A percentile compares a stretch with the other conserved stretches of the same genome.
phyloP scores from a whole-genome alignment of 2,329 filamentous ascomycete species.

The Scleromitrula shiraiana region DNA sequence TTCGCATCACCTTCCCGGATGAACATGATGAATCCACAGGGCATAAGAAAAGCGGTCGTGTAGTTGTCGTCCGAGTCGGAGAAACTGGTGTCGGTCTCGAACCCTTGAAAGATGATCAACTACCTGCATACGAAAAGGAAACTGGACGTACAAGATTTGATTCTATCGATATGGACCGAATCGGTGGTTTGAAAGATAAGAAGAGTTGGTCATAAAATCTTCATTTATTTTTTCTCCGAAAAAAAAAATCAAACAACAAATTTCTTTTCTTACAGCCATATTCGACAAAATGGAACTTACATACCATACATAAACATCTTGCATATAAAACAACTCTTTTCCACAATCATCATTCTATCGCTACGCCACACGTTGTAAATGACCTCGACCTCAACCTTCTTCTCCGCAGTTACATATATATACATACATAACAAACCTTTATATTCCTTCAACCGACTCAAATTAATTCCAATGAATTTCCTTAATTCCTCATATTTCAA shows the following conservation, averaged over 20 bases:
- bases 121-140: conserved; percentile 85
- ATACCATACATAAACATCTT: conserved; percentile 11
- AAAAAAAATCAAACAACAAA: too few relatives aligned
- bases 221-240: background rate
- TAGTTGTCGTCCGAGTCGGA: conserved; percentile 85
- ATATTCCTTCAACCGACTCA: background rate
- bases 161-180: conserved; percentile 87
- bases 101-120: conserved; percentile 65
- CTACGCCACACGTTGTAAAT: conserved; percentile 7
- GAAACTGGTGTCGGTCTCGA: conserved; percentile 84
- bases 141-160: conserved; percentile 68
- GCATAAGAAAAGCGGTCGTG: conserved; percentile 72
- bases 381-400: background rate
- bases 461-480: too few relatives aligned
- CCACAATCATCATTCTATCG: conserved; percentile 2
- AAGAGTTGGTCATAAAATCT: conserved; percentile 19
- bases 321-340: conserved; percentile 6
- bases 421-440: background rate
- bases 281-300: background rate
- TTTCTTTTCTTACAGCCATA: background rate
- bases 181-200: conserved; percentile 93
- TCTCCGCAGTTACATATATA: conserved; percentile 2
- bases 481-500: too few relatives aligned
- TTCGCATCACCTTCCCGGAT: conserved; percentile 95
- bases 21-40: conserved; percentile 77